Base-by-base conservation (phyloP, 768 basidiomycete species). In the Tylopilus vinaceipallidus region DNA sequence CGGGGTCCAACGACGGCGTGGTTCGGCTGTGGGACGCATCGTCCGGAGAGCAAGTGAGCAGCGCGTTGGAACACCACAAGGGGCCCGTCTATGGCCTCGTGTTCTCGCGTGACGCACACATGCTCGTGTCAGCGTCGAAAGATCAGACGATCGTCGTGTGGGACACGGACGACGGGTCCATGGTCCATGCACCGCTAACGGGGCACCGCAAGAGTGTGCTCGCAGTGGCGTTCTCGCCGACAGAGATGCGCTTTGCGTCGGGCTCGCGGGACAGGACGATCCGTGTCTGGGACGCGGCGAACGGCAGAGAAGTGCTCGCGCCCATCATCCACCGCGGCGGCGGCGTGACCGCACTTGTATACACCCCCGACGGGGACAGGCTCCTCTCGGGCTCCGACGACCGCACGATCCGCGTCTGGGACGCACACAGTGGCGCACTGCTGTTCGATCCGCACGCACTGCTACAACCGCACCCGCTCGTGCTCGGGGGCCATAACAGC, bases 341-440 rank as follows among this genome's bases (percentile, higher is more conserved):
- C 4, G 48, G 54, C 2, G 56, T 69, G 6, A 62, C 56, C 20
- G 51, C 58, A 4, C 58, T 71, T 19, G 53, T 34, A 8, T 69
- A 68, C 36, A 70, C 61, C 13, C 59, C 58, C n/a, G 67, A 71
- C 30, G 63, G 67, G 13, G 41, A 20, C 38, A 56, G 19, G 35
- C 45, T 69, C 46, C 43, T 71, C 30, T 69, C 69, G 16, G 65
- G 61, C 29, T 65, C 67, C 2, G 65, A 65, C 38, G 60, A 71
- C 33, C 60, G 58, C 41, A 52, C 46, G 1, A 58, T 71, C 14
- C 64, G 61, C 14, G 29, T 71, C 47, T 69, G 65, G 65, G 56
- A 69, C 16, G 61, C 57, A 11, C 53, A 60, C 10, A 24, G 47
- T 0, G 64, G 65, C 17, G 47, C 56, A 1, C 22, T 45, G 11